These are phyloP conservation scores for Pseudogymnoascus sp. DNA, from an alignment of 2,329 filamentous ascomycete species.

Conservation along the genomic window DNA sequence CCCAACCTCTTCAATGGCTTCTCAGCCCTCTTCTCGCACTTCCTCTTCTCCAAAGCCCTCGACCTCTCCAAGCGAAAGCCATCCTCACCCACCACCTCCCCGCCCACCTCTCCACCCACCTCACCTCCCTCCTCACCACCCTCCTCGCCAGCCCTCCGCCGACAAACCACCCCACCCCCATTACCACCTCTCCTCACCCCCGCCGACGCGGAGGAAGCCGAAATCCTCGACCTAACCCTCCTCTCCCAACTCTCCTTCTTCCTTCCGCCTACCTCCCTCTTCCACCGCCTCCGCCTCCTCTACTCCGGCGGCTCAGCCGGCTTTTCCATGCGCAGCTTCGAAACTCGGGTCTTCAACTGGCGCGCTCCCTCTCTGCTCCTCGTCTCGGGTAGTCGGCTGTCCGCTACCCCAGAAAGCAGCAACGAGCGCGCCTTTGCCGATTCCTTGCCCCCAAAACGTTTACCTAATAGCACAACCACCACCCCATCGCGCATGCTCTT, in stretches of 20 bases:
- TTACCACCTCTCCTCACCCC: conserved; percentile 22
- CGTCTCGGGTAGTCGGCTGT: conserved; percentile 57
- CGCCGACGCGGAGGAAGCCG: conserved; percentile 47
- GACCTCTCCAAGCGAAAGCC: conserved; percentile 44
- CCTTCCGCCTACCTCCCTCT: conserved; percentile 56
- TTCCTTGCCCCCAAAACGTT: conserved; percentile 45
- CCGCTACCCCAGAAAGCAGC: conserved; percentile 40
- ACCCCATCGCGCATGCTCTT: conserved; percentile 47
- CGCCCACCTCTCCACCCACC: conserved; percentile 32
- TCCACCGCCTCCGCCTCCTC: conserved; percentile 56
- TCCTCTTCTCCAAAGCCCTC: conserved; percentile 66
- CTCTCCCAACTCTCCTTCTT: conserved; percentile 69
- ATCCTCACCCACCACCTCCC: conserved; percentile 15
- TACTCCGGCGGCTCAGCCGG: conserved; percentile 66
- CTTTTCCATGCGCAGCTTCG: conserved; percentile 72
- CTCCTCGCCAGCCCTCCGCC: conserved; percentile 22
- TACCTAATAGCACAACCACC: conserved; percentile 40
- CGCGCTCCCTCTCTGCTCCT: conserved; percentile 65
- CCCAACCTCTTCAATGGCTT: conserved; percentile 63
- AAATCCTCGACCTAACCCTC: conserved; percentile 58
- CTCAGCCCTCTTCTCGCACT: conserved; percentile 64
- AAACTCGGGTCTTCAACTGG: conserved; percentile 72
- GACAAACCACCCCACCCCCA: conserved; percentile 26
- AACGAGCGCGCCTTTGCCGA: conserved; percentile 52
- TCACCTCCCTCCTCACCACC: conserved; percentile 8